A percentile compares a stretch with the other conserved stretches of the same genome.
Evolutionary conservation across 2,329 filamentous ascomycete genomes (phyloP).

Genomic region (Penicillium sp.): DNA sequence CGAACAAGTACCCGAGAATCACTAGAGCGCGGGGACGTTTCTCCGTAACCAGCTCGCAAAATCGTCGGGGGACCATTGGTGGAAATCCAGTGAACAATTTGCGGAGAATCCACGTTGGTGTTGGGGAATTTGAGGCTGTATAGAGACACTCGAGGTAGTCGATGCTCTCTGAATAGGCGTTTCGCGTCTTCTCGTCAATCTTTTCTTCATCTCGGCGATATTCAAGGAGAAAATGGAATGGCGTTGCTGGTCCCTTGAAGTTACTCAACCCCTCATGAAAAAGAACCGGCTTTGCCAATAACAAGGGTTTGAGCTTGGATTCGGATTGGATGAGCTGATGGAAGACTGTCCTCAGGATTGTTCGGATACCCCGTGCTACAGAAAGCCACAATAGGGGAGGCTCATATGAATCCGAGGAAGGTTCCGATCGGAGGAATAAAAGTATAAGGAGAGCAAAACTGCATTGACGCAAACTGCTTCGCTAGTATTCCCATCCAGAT

Average conservation of each 20-base stretch:
- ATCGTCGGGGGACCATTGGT: constrained; percentile 30
- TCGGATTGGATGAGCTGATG: constrained; percentile 9
- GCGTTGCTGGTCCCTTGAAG: constrained; percentile 1
- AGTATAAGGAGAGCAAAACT: constrained; percentile 16
- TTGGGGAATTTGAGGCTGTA: constrained; percentile 1
- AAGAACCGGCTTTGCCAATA: constrained; percentile 10
- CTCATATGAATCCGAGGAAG: constrained; percentile 12
- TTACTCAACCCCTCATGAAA: constrained; percentile 3
- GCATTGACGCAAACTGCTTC: constrained; percentile 19
- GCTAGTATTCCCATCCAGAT: constrained; percentile 8
- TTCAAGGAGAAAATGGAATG: constrained; percentile 16
- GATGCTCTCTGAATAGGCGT: constrained; percentile 8
- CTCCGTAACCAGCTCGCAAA: constrained; percentile 32
- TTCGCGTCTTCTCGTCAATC: constrained; percentile 1
- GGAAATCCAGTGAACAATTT: constrained; percentile 31
- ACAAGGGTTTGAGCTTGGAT: constrained; percentile 13
- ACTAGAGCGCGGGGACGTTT: constrained; percentile 33
- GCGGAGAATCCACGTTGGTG: constrained; percentile 9
- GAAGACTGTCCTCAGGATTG: constrained; percentile 11
- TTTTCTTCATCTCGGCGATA: constrained; percentile 12
- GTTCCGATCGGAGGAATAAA: constrained; percentile 17
- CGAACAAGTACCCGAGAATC: constrained; percentile 36
- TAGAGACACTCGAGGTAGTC: constrained; percentile 15
- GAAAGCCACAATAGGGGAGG: constrained; percentile 19
- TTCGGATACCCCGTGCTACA: constrained; percentile 16